phyloP scores from a whole-genome alignment of 2,329 filamentous ascomycete genomes.

The Colletotrichum karsti region DNA sequence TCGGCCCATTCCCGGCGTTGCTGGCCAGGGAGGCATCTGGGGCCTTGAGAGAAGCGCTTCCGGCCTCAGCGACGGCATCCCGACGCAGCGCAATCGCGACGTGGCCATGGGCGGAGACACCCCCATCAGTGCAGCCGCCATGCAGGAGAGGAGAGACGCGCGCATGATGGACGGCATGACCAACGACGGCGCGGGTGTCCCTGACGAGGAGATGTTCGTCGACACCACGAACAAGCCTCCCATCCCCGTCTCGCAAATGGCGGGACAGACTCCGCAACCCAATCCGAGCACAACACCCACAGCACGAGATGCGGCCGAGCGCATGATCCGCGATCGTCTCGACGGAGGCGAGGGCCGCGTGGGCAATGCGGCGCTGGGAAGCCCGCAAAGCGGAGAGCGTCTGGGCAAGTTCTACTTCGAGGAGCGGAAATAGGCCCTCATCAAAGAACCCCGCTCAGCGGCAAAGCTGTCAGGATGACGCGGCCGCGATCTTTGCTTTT shows the following conservation, averaged over 20 bases:
- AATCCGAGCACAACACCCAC: slow-evolving; percentile 33
- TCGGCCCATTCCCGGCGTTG: slow-evolving; percentile 49
- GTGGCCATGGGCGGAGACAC: slow-evolving; percentile 45
- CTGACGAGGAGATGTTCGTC: slow-evolving; percentile 64
- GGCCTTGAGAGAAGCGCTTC: slow-evolving; percentile 60
- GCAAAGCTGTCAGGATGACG: too few relatives aligned
- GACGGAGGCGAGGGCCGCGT: slow-evolving; percentile 57
- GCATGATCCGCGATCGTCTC: slow-evolving; percentile 68
- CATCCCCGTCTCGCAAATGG: slow-evolving; percentile 50
- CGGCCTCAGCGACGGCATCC: slow-evolving; percentile 56
- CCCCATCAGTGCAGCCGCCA: slow-evolving; percentile 53
- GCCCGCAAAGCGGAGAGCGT: slow-evolving; percentile 52
- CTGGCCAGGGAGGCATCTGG: slow-evolving; percentile 42
- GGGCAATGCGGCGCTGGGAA: slow-evolving; percentile 49
- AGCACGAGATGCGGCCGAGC: slow-evolving; percentile 67
- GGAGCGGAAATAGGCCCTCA: slow-evolving; percentile 43
- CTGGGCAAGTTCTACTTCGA: slow-evolving; percentile 71
- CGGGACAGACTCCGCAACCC: slow-evolving; percentile 34
- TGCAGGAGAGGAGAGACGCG: slow-evolving; percentile 66
- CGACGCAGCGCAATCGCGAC: slow-evolving; percentile 43
- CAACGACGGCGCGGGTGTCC: slow-evolving; percentile 56
- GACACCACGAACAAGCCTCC: slow-evolving; percentile 72
- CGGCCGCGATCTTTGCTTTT: too few relatives aligned
- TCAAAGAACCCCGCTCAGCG: too few relatives aligned
- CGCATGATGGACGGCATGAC: slow-evolving; percentile 74